phyloP scores from a whole-genome alignment of 2,329 filamentous ascomycete species.

The Pseudocercospora fijiensis region DNA sequence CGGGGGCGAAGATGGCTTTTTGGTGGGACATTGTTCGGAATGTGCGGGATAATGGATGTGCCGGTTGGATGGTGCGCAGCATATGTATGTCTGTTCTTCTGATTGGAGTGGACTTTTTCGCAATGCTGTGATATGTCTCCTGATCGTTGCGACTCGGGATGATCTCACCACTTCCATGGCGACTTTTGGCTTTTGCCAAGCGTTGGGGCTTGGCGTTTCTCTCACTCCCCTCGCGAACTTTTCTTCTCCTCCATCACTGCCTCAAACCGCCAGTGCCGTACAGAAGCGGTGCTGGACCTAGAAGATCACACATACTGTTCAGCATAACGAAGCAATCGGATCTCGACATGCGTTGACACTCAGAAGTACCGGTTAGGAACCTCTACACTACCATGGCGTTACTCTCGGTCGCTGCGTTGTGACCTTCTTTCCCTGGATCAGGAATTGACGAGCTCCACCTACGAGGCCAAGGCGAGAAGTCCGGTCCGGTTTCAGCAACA shows the following conservation, averaged over 20 bases:
- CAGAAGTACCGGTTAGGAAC: too few species aligned
- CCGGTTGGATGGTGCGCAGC: neutral
- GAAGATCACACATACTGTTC: too few species aligned
- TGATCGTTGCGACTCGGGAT: neutral
- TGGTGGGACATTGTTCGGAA: constrained; percentile 29
- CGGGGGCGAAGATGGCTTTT: constrained; percentile 61
- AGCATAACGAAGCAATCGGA: neutral
- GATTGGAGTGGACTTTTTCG: neutral
- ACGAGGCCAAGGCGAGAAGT: too few species aligned
- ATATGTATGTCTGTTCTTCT: neutral
- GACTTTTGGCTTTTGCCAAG: neutral
- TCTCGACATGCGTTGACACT: neutral
- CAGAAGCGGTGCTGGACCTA: neutral
- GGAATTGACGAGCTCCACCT: neutral
- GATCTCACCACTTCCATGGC: neutral
- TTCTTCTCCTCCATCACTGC: neutral
- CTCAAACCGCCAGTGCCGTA: neutral
- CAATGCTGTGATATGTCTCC: neutral
- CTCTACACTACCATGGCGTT: neutral
- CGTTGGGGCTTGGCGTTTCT: neutral
- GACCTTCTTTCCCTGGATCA: neutral
- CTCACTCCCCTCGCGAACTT: neutral
- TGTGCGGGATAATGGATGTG: neutral
- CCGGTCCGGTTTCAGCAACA: neutral
- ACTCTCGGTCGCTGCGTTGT: neutral